Evolutionary conservation across 306 rosid genomes (phyloP), one percentile per base, ranked within the genome.

Genomic region (Crataegus laevigata): DNA sequence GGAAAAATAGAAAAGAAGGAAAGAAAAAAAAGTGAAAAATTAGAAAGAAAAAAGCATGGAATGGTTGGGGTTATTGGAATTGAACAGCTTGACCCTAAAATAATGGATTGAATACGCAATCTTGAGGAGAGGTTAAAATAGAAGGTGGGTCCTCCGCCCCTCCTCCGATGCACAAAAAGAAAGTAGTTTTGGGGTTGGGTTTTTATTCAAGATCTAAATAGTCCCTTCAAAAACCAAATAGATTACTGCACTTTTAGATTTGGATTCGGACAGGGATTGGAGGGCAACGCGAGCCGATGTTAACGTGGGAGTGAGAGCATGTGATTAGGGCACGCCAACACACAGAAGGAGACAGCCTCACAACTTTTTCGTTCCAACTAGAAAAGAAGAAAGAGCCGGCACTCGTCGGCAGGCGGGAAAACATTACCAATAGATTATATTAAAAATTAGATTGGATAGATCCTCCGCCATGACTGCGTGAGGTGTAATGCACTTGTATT

Each of bases 301-400:
- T 42, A 69, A 57, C 22, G 72, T 50, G 84, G 69, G 74, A 55
- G 60, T 69, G 82, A 75, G 80, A 28, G 72, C 76, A 24, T 19
- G 74, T 21, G 82, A 86, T 80, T 18, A 63, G 66, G 30, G 68
- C 77, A 36, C 62, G n/a, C 25, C 64, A n/a, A 28, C 52, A 75
- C 55, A 30, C 1, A 36, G 6, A 47, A 34, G 40, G 4, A 3
- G 5, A 24, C 40, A 54, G 22, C 6, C 6, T 2, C 30, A 36
- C 4, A 65, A 34, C 26, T 34, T 34, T 29, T 30, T 13, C 8
- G 34, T 22, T 18, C 34, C 3, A 34, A 52, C 1, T 22, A 1
- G 5, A 13, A 60, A 28, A 14, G 36, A 4, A 22, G 30, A n/a
- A 19, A n/a, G 60, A 36, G 80, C 77, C 81, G 69, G 86, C 83